These are phyloP conservation scores for Neotropicomus parvogracilis DNA, from an alignment of 1,284 basidiomycete species.

Conservation along the genomic window DNA sequence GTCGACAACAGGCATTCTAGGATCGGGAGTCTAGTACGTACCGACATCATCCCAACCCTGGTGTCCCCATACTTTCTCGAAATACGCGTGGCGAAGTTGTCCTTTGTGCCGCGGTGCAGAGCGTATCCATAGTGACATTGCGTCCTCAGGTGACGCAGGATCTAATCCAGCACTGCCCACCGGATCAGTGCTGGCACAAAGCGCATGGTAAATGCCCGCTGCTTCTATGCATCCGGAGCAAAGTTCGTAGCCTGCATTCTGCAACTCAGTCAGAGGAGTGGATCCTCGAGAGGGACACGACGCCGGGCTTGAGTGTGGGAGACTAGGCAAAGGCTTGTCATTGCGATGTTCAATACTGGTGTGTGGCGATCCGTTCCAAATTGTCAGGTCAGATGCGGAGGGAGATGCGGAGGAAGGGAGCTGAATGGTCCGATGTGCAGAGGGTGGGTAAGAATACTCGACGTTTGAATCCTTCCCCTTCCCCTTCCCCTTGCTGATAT, in stretches of 20 bases:
- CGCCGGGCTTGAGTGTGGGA: conserved; percentile 30
- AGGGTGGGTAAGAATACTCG: conserved; percentile 26
- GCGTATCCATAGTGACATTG: conserved; percentile 55
- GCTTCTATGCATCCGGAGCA: conserved; percentile 75
- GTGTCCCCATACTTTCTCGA: conserved; percentile 80
- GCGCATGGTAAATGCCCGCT: conserved; percentile 74
- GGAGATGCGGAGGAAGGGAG: conserved; percentile 40
- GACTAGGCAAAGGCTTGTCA: conserved; percentile 40
- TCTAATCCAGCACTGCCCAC: conserved; percentile 38
- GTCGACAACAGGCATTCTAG: not conserved
- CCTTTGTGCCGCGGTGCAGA: conserved; percentile 66
- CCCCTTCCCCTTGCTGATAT: conserved; percentile 36
- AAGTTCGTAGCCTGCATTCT: conserved; percentile 68
- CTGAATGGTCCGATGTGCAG: conserved; percentile 26
- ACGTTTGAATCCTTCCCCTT: conserved; percentile 30
- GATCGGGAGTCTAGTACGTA: conserved; percentile 38
- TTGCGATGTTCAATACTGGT: conserved; percentile 28
- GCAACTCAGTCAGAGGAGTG: conserved; percentile 16
- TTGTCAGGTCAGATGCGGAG: conserved; percentile 30
- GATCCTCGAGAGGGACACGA: conserved; percentile 16
- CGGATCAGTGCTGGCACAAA: conserved; percentile 53
- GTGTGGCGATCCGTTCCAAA: conserved; percentile 16
- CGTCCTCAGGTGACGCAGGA: conserved; percentile 47
- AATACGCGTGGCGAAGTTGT: conserved; percentile 75
- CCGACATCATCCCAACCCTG: conserved; percentile 84